A percentile compares a stretch with the other conserved stretches of the same genome.
Evolutionary conservation across 2,329 filamentous ascomycete species (phyloP).

Genomic region (Exophiala aquamarina): DNA sequence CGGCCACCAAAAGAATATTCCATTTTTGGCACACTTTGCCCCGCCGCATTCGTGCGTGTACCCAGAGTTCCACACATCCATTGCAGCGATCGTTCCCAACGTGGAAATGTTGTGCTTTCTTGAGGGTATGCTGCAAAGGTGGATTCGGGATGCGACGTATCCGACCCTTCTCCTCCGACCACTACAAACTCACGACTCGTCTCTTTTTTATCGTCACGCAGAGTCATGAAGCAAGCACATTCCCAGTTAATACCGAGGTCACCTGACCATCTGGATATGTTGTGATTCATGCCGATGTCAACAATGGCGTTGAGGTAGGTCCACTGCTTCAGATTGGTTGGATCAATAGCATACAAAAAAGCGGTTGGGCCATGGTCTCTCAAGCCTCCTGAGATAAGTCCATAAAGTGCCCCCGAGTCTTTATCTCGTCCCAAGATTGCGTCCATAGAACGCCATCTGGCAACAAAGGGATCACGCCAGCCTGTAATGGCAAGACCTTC

Average conservation of each 20-base stretch:
- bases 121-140: constrained; percentile 8
- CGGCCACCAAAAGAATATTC: constrained; percentile 44
- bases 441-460: constrained; percentile 32
- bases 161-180: constrained; percentile 46
- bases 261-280: constrained; percentile 47
- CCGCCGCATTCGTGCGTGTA: neutral
- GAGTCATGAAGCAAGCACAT: constrained; percentile 47
- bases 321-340: constrained; percentile 45
- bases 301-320: constrained; percentile 45
- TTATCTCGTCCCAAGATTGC: constrained; percentile 5
- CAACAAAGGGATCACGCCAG: constrained; percentile 44
- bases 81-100: constrained; percentile 35
- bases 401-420: constrained; percentile 38
- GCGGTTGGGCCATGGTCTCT: constrained; percentile 42
- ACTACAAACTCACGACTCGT: constrained; percentile 43
- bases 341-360: constrained; percentile 48
- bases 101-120: constrained; percentile 19
- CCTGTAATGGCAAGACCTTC: constrained; percentile 38
- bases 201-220: constrained; percentile 34
- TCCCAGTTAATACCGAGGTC: constrained; percentile 56
- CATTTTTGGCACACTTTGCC: constrained; percentile 27
- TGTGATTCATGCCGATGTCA: constrained; percentile 41
- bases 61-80: constrained; percentile 44
- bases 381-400: constrained; percentile 51
- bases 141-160: constrained; percentile 17